Evolutionary conservation across 176 grass and related monocot genomes (phyloP), one percentile per base, ranked within the genome.

Genomic region (Thinopyrum elongatum): DNA sequence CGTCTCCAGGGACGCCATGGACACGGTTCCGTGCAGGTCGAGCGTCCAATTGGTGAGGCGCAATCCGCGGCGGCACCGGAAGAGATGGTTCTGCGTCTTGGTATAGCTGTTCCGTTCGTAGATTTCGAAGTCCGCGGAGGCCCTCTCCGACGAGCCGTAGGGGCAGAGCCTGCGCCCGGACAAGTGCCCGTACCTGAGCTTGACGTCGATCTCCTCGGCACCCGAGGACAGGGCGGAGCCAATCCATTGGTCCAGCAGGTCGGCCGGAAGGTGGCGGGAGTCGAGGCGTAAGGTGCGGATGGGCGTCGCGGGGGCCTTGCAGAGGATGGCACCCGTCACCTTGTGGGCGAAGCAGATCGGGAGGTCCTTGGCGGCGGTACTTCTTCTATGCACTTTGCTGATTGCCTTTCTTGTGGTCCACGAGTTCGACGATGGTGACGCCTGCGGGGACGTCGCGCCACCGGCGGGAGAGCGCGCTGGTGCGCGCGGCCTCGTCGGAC

Each of bases 321-420:
- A 2, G 17, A 82, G 38, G 1, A 82, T n/a, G 3, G 65, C 38
- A 22, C 65, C 14, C 0, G 63, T 68, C 11, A 82, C 38, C 80
- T 70, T 30, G 12, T 82, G 61, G 26, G 66, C 26, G 78, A 80
- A 80, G 78, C 78, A 80, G 78, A 65, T 23, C 57, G n/a, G 27
- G 19, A 17, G 7, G 38, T 72, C 10, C 1, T 3, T 10, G 0
- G 38, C 10, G 39, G 35, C 33, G 8, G 0, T 3, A 1, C 69
- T 36, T 41, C 39, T 41, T 41, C 39, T 41, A 41, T 11, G 9
- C 35, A 31, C 3, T 31, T 31, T 31, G 31, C 7, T 41, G 36
- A 2, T 25, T 1, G 69, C 53, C 53, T 8, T 9, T 4, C 16
- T 76, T 55, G 42, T 23, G 14, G 74, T 76, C 79, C 28, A 51